Evolutionary conservation across 495 filamentous ascomycete species (phyloP).

Genomic region (Penicillium cinerascens): DNA sequence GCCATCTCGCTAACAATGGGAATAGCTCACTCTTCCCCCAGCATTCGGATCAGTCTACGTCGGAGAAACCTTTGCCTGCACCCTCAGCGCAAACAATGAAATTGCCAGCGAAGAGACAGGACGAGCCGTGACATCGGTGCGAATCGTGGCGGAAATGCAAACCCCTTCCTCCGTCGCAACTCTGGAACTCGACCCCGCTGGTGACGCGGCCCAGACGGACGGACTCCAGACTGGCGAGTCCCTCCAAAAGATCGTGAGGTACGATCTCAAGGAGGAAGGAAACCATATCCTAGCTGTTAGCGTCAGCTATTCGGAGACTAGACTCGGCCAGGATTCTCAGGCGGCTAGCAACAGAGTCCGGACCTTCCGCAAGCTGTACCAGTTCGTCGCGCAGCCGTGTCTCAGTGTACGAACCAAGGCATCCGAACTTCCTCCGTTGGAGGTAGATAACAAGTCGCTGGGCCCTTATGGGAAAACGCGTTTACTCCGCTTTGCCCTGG

Average conservation of each 20-base stretch:
- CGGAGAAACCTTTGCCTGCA: conserved; percentile 91
- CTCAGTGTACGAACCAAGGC: conserved; percentile 88
- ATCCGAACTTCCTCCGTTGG: conserved; percentile 51
- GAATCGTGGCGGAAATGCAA: conserved; percentile 91
- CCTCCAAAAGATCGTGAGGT: conserved; percentile 76
- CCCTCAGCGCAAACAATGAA: conserved; percentile 92
- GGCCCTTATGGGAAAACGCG: conserved; percentile 46
- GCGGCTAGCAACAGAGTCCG: conserved; percentile 67
- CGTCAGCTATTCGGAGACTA: conserved; percentile 76
- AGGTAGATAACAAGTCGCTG: conserved; percentile 42
- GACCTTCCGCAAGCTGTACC: conserved; percentile 93
- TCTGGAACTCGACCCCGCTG: conserved; percentile 50
- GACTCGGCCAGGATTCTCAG: conserved; percentile 50
- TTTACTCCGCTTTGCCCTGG: conserved; percentile 59
- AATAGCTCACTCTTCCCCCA: conserved; percentile 79
- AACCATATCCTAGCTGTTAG: conserved; percentile 92
- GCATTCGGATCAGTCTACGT: conserved; percentile 94
- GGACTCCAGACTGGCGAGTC: conserved; percentile 65
- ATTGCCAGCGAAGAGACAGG: conserved; percentile 41
- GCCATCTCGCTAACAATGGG: not conserved
- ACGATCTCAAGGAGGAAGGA: conserved; percentile 90
- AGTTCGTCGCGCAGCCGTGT: conserved; percentile 87
- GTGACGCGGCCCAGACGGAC: conserved; percentile 31
- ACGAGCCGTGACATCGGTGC: conserved; percentile 66
- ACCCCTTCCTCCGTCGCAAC: conserved; percentile 65